These are phyloP conservation scores for Piper longum DNA, from an alignment of 164 flowering plant genomes.

Conservation along the genomic window DNA sequence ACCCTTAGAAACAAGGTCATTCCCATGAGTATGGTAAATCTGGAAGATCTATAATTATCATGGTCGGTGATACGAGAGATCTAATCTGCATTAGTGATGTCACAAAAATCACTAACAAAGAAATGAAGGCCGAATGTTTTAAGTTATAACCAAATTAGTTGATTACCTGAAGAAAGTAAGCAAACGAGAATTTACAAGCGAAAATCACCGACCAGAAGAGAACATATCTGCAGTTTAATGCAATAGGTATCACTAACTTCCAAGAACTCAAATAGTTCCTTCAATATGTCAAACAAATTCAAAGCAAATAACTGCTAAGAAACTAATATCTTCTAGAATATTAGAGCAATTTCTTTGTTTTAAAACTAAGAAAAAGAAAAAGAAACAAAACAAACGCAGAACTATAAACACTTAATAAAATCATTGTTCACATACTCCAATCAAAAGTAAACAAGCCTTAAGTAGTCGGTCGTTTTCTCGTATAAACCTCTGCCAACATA, in stretches of 20 bases:
- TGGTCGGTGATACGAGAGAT: conserved; percentile 77
- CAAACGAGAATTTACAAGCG: conserved; percentile 73
- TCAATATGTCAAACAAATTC: no score
- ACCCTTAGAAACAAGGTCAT: conserved; percentile 84
- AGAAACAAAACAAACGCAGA: no score
- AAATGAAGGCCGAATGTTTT: no score
- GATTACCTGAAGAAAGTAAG: conserved; percentile 94
- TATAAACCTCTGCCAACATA: conserved; percentile 92
- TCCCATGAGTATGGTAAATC: conserved; percentile 77
- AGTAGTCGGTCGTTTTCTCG: conserved; percentile 68
- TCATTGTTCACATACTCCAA: neutral
- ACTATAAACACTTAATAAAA: neutral
- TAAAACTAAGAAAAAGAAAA: no score
- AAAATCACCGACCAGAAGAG: conserved; percentile 80
- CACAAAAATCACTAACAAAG: neutral
- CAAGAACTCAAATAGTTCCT: no score
- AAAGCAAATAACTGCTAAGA: no score
- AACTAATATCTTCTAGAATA: no score
- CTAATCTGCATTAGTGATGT: conserved; percentile 39
- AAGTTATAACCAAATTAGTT: neutral
- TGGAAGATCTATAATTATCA: conserved; percentile 34
- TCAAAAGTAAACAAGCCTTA: conserved; percentile 36
- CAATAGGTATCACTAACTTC: neutral
- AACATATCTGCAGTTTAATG: conserved; percentile 53
- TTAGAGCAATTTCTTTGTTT: no score